These are phyloP conservation scores for Pilasporangium apinafurcum DNA, from an alignment of 352 stramenopile species.

Conservation along the genomic window DNA sequence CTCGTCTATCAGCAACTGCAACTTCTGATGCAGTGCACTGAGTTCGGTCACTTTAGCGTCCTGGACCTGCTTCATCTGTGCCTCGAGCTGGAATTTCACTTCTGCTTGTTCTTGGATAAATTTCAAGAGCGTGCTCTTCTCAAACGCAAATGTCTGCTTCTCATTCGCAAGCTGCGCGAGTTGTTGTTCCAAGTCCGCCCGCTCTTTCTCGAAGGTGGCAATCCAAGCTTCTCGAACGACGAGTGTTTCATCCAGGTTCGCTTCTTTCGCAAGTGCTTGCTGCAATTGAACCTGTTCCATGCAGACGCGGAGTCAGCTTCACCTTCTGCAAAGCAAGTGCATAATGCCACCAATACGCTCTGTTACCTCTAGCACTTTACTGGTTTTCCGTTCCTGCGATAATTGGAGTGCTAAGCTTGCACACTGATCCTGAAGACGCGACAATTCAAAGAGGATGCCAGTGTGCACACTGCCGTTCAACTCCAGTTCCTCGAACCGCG, in stretches of 20 bases:
- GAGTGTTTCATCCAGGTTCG: conserved; percentile 42
- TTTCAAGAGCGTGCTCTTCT: conserved; percentile 68
- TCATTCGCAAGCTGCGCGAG: conserved; percentile 30
- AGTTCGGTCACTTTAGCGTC: conserved; percentile 27
- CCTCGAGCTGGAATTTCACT: conserved; percentile 56
- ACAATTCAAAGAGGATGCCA: conserved; percentile 70
- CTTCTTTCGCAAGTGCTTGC: conserved; percentile 17
- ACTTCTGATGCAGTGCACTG: conserved; percentile 19
- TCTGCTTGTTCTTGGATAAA: conserved; percentile 75
- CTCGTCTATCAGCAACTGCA: conserved; percentile 37
- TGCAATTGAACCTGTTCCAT: conserved; percentile 14
- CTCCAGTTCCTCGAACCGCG: conserved; percentile 48
- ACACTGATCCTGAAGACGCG: conserved; percentile 62
- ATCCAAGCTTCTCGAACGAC: conserved; percentile 45
- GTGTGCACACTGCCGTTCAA: conserved; percentile 72
- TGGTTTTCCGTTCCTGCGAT: conserved; percentile 34
- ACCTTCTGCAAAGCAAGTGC: neutral
- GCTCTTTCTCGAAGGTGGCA: conserved; percentile 51
- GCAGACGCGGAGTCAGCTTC: no score
- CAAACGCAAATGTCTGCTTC: conserved; percentile 47
- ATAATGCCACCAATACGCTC: neutral
- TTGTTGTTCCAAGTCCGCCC: conserved; percentile 30
- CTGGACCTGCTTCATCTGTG: conserved; percentile 39
- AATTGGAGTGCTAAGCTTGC: conserved; percentile 59
- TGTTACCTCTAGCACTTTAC: conserved; percentile 20